Evolutionary conservation across 768 basidiomycete genomes (phyloP).

Genomic region (Sarcodon aspratus): DNA sequence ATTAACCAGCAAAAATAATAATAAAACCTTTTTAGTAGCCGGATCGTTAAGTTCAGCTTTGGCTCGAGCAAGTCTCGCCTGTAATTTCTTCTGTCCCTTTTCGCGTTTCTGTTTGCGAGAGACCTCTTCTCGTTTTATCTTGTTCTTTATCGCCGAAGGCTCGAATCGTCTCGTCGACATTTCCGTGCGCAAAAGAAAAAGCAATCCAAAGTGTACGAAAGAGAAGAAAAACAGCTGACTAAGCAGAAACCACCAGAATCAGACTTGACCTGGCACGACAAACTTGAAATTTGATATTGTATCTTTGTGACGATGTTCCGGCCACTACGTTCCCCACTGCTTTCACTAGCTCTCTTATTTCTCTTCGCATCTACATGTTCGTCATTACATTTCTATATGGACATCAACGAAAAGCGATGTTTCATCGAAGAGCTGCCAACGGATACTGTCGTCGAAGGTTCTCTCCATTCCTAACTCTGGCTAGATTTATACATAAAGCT

Average conservation of each 20-base stretch:
- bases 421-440: slow-evolving; percentile 95
- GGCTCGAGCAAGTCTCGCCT: slow-evolving; percentile 65
- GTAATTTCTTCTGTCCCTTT: slow-evolving; percentile 72
- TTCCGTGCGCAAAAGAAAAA: neutral
- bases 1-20: neutral
- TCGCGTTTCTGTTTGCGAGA: slow-evolving; percentile 63
- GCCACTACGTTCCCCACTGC: slow-evolving; percentile 13
- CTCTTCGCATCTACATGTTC: slow-evolving; percentile 34
- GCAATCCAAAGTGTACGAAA: neutral
- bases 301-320: slow-evolving; percentile 4
- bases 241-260: no score
- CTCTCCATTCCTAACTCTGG: slow-evolving; percentile 8
- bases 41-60: slow-evolving; percentile 73
- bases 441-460: slow-evolving; percentile 93
- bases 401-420: slow-evolving; percentile 86
- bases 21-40: slow-evolving; percentile 59
- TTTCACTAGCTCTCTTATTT: slow-evolving; percentile 26
- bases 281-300: no score
- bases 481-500: neutral
- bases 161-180: slow-evolving; percentile 53
- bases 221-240: neutral
- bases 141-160: slow-evolving; percentile 73
- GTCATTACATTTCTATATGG: slow-evolving; percentile 94
- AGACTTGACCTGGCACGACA: no score
- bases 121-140: slow-evolving; percentile 76